These are phyloP conservation scores for Metschnikowia lunata DNA, from an alignment of 805 yeast genomes.

Conservation along the genomic window DNA sequence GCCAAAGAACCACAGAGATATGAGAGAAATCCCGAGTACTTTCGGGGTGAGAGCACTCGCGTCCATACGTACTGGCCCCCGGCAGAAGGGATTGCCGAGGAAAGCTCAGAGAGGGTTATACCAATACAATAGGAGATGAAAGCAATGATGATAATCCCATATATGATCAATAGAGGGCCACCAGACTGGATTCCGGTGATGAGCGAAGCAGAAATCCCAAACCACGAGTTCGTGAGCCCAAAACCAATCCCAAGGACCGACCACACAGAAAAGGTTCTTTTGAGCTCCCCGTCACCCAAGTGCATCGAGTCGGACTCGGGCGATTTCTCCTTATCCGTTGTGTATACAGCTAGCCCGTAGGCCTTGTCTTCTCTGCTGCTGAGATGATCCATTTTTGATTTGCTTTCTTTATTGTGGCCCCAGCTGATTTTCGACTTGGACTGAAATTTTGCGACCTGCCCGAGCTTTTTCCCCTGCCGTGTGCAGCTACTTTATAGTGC, in stretches of 20 bases:
- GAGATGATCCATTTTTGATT: slow-evolving; percentile 1
- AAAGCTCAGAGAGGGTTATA: slow-evolving; percentile 35
- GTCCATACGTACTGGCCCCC: slow-evolving; percentile 45
- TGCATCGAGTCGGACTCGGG: slow-evolving; percentile 10
- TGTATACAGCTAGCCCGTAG: slow-evolving; percentile 9
- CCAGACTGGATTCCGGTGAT: slow-evolving; percentile 40
- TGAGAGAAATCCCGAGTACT: slow-evolving; percentile 34
- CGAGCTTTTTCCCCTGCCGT: too few species aligned
- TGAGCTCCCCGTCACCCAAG: slow-evolving; percentile 20
- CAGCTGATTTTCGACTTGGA: too few species aligned
- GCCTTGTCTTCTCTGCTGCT: slow-evolving; percentile 7
- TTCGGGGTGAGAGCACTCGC: slow-evolving; percentile 35
- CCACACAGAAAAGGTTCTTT: slow-evolving; percentile 36
- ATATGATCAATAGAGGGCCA: slow-evolving; percentile 38
- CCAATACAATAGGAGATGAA: slow-evolving; percentile 35
- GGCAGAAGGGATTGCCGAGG: slow-evolving; percentile 38
- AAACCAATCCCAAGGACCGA: slow-evolving; percentile 39
- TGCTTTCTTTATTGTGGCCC: too few species aligned
- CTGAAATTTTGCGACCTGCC: too few species aligned
- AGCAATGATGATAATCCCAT: slow-evolving; percentile 38
- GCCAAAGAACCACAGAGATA: slow-evolving; percentile 38
- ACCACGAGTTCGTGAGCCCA: slow-evolving; percentile 42
- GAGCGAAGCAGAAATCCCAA: slow-evolving; percentile 38
- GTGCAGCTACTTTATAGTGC: too few species aligned
- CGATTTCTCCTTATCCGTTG: slow-evolving; percentile 11